Base-by-base conservation (phyloP, 495 filamentous ascomycete species). In the Echria macrotheca region DNA sequence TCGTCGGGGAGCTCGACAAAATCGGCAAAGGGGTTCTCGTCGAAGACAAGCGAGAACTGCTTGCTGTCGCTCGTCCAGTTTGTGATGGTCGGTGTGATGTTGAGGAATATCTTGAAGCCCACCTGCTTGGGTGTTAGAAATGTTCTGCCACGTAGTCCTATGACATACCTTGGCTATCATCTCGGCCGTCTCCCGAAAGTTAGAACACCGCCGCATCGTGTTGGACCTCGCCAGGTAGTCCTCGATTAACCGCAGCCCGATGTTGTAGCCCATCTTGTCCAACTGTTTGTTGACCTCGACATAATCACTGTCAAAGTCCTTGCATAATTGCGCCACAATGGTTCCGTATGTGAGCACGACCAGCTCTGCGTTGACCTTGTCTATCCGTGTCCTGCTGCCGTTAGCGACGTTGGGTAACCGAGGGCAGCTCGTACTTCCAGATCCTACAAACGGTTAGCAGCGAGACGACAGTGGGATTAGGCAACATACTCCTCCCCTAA, bases 201-300 rank as follows among this genome's bases (percentile, higher is more conserved):
- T 96, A 51, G 83, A 78, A 69, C 93, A 98, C 48, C 89, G 79
- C 52, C 70, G 66, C 60, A 88, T 87, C 12, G 85, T 85, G 52
- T 85, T 89, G 10, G 89, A 89, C 68, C 96, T 96, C 53, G 93
- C 93, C 31, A 98, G 82, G 65, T 95, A 98, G 66, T 98, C 93
- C 58, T 98, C 93, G 64, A 98, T 96, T 56, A 98, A 72, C 21
- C 93, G 86, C 66, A 97, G 78, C 6, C 93, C 93, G 50, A 98
- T 97, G 57, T 96, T 96, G 74, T 97, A 95, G 29, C 93, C 93
- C 93, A 98, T 98, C 70, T 89, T 94, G 62, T 98, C 93, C 37
- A 98, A 74, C 64, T 98, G 93, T 69, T 89, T 88, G 71, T 98
- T 98, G 64, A 89, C 91, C 64, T 97, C 87, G 42, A 80, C 75